A percentile compares a stretch with the other conserved stretches of the same genome.
Conservation (phyloP, 75 land plant genomes). For the Cupressus sempervirens region DNA sequence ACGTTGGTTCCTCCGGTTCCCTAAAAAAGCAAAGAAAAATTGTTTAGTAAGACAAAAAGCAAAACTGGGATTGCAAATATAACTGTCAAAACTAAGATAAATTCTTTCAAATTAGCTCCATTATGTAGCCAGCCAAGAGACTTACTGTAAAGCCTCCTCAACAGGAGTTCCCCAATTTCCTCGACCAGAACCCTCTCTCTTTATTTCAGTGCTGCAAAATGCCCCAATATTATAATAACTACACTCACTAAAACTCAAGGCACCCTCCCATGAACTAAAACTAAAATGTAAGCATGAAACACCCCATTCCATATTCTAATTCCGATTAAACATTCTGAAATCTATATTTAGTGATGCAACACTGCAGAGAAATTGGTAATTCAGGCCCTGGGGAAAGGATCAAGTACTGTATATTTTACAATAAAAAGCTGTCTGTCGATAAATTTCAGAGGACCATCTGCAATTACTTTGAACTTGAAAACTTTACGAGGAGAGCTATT, state of each 20-base stretch:
- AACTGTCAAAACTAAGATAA: background rate
- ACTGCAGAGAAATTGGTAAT: background rate
- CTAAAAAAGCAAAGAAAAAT: conserved; percentile 22
- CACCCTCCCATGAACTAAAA: background rate
- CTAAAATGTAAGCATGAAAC: background rate
- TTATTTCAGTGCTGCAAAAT: conserved; percentile 30
- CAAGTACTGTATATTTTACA: background rate
- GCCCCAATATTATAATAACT: background rate
- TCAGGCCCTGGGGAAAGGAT: background rate
- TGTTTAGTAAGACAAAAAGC: background rate
- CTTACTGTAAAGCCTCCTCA: conserved; percentile 36
- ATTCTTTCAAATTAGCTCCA: background rate
- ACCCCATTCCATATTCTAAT: background rate
- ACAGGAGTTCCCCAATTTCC: conserved; percentile 43
- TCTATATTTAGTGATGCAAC: background rate
- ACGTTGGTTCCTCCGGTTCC: conserved; percentile 26
- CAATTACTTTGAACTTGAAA: background rate
- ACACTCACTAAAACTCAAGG: background rate
- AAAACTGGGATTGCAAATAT: background rate
- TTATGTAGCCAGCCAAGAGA: background rate
- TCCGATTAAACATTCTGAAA: background rate
- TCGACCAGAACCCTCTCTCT: conserved; percentile 49
- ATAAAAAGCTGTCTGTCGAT: background rate
- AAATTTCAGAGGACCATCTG: background rate
- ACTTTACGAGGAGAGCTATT: background rate